Conservation (phyloP, 495 filamentous ascomycete genomes). For the Aspergillus diversus region DNA sequence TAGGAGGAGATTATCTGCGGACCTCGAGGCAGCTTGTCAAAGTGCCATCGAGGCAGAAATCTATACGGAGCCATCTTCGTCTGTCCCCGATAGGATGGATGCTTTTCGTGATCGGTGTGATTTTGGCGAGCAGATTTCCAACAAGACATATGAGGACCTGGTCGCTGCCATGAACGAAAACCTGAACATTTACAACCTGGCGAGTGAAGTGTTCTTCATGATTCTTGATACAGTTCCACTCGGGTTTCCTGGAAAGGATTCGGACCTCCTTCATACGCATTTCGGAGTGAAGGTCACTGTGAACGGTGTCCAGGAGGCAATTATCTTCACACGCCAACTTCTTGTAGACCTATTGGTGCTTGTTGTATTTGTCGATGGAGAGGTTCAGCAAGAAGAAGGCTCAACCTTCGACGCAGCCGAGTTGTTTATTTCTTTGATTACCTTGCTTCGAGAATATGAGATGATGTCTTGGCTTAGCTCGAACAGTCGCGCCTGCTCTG, state of each 20-base stretch:
- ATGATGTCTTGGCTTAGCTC: conserved; percentile 81
- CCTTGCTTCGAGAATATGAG: conserved; percentile 70
- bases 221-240: conserved; percentile 49
- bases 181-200: conserved; percentile 47
- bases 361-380: conserved; percentile 78
- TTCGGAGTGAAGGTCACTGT: conserved; percentile 76
- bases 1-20: conserved; percentile 58
- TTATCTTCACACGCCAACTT: conserved; percentile 64
- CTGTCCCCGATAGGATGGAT: conserved; percentile 70
- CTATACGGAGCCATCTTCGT: conserved; percentile 66
- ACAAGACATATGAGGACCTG: conserved; percentile 63
- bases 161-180: conserved; percentile 43
- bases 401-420: conserved; percentile 67
- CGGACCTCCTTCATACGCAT: conserved; percentile 55
- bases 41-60: conserved; percentile 67
- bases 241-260: conserved; percentile 47
- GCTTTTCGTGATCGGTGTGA: conserved; percentile 71
- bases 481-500: conserved; percentile 46
- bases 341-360: conserved; percentile 83
- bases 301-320: conserved; percentile 76
- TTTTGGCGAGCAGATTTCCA: conserved; percentile 71
- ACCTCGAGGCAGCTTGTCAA: conserved; percentile 61
- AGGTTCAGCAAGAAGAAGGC: conserved; percentile 68
- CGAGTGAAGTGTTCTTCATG: conserved; percentile 53
- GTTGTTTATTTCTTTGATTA: conserved; percentile 68